phyloP scores from a whole-genome alignment of 495 filamentous ascomycete species.

The Ascobolus immersus region DNA sequence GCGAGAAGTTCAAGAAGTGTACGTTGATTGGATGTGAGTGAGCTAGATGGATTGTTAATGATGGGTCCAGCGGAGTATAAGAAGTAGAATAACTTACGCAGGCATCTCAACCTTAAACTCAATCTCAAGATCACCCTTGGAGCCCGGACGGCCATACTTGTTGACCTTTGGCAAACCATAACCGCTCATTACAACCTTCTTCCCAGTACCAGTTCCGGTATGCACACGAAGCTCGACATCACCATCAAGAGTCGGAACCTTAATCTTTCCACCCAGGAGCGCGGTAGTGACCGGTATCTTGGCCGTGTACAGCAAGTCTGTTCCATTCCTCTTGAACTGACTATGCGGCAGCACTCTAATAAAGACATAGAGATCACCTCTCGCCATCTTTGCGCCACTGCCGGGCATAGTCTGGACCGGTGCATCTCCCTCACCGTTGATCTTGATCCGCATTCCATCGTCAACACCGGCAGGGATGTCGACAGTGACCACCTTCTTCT shows the following conservation, averaged over 20 bases:
- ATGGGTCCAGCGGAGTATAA: neutral
- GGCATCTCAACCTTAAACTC: conserved; percentile 92
- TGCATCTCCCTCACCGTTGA: conserved; percentile 64
- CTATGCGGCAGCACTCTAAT: conserved; percentile 61
- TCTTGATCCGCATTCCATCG: conserved; percentile 71
- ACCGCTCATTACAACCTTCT: conserved; percentile 59
- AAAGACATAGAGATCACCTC: conserved; percentile 68
- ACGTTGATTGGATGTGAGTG: conserved; percentile 58
- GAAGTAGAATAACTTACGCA: conserved; percentile 29
- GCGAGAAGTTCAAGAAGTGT: conserved; percentile 83
- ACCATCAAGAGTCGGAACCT: conserved; percentile 67
- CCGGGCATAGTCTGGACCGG: conserved; percentile 23
- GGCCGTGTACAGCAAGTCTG: conserved; percentile 79
- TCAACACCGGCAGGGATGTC: conserved; percentile 89
- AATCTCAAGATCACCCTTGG: conserved; percentile 49
- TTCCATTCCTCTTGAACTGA: conserved; percentile 60
- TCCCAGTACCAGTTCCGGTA: conserved; percentile 77
- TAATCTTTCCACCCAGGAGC: conserved; percentile 68
- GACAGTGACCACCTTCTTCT: conserved; percentile 51
- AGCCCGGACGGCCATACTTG: conserved; percentile 20
- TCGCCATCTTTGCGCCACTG: conserved; percentile 29
- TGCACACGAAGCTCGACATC: conserved; percentile 69
- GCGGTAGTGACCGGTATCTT: conserved; percentile 81
- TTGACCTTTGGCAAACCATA: conserved; percentile 76
- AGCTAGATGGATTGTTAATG: conserved; percentile 3